Percentiles rank a stretch among this genome's conserved stretches.
These are phyloP conservation scores for Pharus latifolius DNA, from an alignment of 176 grass and related monocot genomes.

Conservation along the genomic window DNA sequence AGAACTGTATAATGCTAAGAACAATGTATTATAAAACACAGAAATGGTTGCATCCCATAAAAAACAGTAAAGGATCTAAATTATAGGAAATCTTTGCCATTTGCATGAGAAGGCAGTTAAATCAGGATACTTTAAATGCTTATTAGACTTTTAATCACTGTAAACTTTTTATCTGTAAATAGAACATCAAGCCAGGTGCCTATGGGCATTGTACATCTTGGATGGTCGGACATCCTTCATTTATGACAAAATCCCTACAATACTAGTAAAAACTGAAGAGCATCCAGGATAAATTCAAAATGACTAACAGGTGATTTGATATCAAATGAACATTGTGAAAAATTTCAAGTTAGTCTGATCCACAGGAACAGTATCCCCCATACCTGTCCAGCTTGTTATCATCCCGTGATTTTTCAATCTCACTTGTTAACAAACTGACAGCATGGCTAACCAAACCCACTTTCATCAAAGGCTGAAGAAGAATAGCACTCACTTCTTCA, in stretches of 20 bases:
- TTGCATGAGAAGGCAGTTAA: neutral
- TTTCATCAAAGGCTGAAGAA: conserved; percentile 83
- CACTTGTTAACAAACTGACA: conserved; percentile 61
- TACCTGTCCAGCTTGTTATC: conserved; percentile 67
- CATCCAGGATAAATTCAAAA: conserved; percentile 5
- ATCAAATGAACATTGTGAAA: neutral
- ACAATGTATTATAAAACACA: conserved; percentile 3
- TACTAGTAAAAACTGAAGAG: neutral
- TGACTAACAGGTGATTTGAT: neutral
- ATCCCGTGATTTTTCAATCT: conserved; percentile 54
- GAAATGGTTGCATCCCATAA: conserved; percentile 6
- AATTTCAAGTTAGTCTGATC: conserved; percentile 1
- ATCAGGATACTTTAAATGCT: neutral
- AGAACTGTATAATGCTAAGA: neutral
- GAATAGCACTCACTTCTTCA: conserved; percentile 38
- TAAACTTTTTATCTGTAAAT: neutral
- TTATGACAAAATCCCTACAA: neutral
- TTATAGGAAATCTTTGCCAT: too few relatives aligned
- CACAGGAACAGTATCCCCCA: neutral
- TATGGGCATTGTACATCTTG: neutral
- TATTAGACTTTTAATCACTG: neutral
- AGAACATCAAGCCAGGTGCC: neutral
- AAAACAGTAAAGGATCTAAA: conserved; percentile 1
- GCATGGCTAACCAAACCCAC: conserved; percentile 38
- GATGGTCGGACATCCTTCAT: neutral